A percentile compares a stretch with the other conserved stretches of the same genome.
These are phyloP conservation scores for Myxozyma kluyveri DNA, from an alignment of 805 yeast species.

Conservation along the genomic window DNA sequence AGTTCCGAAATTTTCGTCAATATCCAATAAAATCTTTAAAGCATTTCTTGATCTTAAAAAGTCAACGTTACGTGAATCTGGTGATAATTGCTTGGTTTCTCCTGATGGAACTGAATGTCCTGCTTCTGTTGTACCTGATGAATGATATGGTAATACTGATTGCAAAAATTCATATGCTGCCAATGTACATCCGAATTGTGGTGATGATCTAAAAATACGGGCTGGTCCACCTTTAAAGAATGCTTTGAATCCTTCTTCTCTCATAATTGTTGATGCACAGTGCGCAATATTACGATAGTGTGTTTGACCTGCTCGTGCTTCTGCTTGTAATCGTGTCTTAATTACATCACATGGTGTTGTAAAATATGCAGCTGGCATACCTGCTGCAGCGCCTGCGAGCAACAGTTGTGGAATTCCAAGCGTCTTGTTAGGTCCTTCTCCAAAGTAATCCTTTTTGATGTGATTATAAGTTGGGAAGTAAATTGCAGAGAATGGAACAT, in stretches of 20 bases:
- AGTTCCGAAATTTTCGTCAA: constrained; percentile 47
- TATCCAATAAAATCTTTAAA: constrained; percentile 44
- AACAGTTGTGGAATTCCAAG: constrained; percentile 82
- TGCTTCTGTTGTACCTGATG: constrained; percentile 42
- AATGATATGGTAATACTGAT: constrained; percentile 65
- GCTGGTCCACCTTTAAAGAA: constrained; percentile 97
- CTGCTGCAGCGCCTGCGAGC: constrained; percentile 89
- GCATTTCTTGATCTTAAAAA: constrained; percentile 44
- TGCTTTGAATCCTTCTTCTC: constrained; percentile 80
- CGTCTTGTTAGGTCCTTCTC: constrained; percentile 72
- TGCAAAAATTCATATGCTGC: constrained; percentile 96
- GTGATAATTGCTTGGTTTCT: constrained; percentile 18
- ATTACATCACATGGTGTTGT: constrained; percentile 98
- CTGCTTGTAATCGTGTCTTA: constrained; percentile 90
- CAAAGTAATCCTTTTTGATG: constrained; percentile 74
- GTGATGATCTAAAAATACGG: constrained; percentile 89
- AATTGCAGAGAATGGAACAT: constrained; percentile 94
- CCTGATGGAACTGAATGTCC: constrained; percentile 45
- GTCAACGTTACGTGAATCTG: constrained; percentile 37
- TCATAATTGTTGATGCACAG: constrained; percentile 69
- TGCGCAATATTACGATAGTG: constrained; percentile 73
- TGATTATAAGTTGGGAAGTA: constrained; percentile 97
- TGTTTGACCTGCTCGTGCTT: constrained; percentile 70
- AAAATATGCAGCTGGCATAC: constrained; percentile 95
- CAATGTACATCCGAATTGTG: constrained; percentile 95